A percentile compares a stretch with the other conserved stretches of the same genome.
These are phyloP conservation scores for Gynandropsis gynandra DNA, from an alignment of 345 rosid species.

Conservation along the genomic window DNA sequence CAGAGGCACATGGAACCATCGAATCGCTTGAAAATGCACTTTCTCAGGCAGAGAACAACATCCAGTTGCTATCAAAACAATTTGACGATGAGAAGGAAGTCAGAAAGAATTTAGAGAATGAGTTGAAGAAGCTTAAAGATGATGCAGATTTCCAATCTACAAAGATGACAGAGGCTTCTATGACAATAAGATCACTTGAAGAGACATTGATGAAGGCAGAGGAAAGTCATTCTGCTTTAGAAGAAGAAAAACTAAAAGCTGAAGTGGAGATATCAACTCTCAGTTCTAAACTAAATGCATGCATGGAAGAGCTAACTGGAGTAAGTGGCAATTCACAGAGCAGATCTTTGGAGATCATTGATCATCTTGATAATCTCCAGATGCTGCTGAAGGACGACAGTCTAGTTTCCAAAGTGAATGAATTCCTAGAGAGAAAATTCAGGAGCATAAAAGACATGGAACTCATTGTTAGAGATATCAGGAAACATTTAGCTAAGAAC, in stretches of 20 bases:
- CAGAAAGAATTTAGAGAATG: slow-evolving; percentile 41
- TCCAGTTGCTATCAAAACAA: slow-evolving; percentile 44
- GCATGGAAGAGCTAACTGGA: slow-evolving; percentile 78
- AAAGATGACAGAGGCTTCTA: slow-evolving; percentile 41
- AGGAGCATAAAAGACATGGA: slow-evolving; percentile 55
- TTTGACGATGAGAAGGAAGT: slow-evolving; percentile 32
- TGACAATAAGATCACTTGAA: slow-evolving; percentile 50
- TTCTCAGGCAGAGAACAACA: slow-evolving; percentile 44
- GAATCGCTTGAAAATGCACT: slow-evolving; percentile 56
- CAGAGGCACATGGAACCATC: slow-evolving; percentile 46
- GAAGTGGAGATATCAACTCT: slow-evolving; percentile 56
- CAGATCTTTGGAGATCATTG: slow-evolving; percentile 46
- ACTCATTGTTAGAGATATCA: slow-evolving; percentile 40
- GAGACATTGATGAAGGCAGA: slow-evolving; percentile 50
- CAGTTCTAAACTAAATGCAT: slow-evolving; percentile 54
- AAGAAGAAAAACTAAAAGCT: slow-evolving; percentile 48
- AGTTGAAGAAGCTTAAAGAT: slow-evolving; percentile 48
- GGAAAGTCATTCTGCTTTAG: slow-evolving; percentile 41
- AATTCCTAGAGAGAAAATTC: slow-evolving; percentile 44
- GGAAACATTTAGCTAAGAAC: slow-evolving; percentile 23
- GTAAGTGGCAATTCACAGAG: slow-evolving; percentile 47
- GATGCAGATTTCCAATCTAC: slow-evolving; percentile 46
- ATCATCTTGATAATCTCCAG: slow-evolving; percentile 47
- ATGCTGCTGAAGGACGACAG: slow-evolving; percentile 46
- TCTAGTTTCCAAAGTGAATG: slow-evolving; percentile 38